A percentile compares a stretch with the other conserved stretches of the same genome.
Evolutionary conservation across 225 moss, liverwort and hornwort species (phyloP).

Genomic region (Bryoerythrophyllum caledonicum): DNA sequence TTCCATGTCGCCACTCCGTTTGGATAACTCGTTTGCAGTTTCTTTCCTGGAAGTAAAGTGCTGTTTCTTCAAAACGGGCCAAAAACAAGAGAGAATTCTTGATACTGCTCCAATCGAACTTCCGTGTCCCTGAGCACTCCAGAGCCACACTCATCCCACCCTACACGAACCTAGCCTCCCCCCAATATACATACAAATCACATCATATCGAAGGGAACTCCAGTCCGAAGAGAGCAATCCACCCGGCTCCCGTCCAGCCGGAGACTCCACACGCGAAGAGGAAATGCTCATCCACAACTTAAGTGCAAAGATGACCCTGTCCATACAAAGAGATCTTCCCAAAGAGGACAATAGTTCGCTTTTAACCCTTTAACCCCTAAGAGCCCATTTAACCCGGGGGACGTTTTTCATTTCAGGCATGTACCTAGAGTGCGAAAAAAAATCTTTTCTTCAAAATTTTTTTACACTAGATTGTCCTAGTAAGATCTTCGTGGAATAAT

Average conservation of each 20-base stretch:
- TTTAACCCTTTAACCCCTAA: no score
- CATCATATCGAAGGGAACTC: neutral
- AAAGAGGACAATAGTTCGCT: neutral
- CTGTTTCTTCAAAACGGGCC: no score
- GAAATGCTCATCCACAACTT: neutral
- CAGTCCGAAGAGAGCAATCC: neutral
- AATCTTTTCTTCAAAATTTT: no score
- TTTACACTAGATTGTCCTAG: no score
- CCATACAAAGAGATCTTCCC: neutral
- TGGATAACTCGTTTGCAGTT: no score
- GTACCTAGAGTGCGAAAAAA: no score
- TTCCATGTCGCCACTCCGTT: no score
- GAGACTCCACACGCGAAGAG: neutral
- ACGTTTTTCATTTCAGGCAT: no score
- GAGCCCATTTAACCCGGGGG: no score
- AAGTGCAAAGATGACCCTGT: neutral
- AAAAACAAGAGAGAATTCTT: neutral
- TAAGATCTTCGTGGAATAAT: no score
- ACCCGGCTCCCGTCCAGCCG: neutral
- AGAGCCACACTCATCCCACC: neutral
- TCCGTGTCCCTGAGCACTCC: neutral
- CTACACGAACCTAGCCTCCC: neutral
- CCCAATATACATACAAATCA: neutral
- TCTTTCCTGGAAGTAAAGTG: no score
- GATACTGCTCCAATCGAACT: neutral